phyloP scores from a whole-genome alignment of 2,329 filamentous ascomycete genomes.

The Claviceps spartinae region DNA sequence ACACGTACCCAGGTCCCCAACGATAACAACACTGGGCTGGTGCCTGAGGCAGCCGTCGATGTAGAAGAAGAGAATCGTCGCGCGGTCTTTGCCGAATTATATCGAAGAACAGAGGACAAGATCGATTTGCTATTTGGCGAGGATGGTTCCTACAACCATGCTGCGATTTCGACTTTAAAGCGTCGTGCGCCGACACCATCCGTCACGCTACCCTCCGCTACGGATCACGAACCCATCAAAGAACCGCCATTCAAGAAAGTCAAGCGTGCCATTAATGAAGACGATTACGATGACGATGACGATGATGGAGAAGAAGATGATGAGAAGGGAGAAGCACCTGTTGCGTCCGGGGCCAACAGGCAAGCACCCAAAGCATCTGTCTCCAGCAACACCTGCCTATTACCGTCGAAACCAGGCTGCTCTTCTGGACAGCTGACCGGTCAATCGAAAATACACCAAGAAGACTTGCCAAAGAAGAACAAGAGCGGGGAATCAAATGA shows the following conservation, averaged over 20 bases:
- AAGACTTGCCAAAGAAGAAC: conserved; percentile 36
- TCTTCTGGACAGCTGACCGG: conserved; percentile 45
- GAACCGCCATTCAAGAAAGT: conserved; percentile 59
- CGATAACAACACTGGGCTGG: conserved; percentile 34
- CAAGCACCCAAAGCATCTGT: conserved; percentile 35
- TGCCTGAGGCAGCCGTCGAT: conserved; percentile 49
- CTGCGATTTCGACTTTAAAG: conserved; percentile 40
- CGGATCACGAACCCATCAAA: conserved; percentile 43
- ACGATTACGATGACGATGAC: conserved; percentile 77
- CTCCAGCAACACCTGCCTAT: conserved; percentile 46
- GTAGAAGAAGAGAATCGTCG: conserved; percentile 57
- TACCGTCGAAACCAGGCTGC: conserved; percentile 57
- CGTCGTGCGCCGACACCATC: conserved; percentile 24
- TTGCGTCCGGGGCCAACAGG: conserved; percentile 30
- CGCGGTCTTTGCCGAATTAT: conserved; percentile 63
- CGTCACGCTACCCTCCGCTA: conserved; percentile 37
- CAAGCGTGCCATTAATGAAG: conserved; percentile 67
- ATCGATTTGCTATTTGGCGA: conserved; percentile 61
- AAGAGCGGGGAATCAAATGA: conserved; percentile 49
- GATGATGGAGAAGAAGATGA: conserved; percentile 65
- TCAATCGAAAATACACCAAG: conserved; percentile 35
- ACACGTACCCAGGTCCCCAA: conserved; percentile 36
- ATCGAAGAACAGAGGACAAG: conserved; percentile 61
- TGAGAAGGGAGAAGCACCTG: conserved; percentile 45
- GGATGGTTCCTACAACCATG: conserved; percentile 37